These are phyloP conservation scores for Silene coronaria DNA, from an alignment of 179 eudicot genomes.

Conservation along the genomic window DNA sequence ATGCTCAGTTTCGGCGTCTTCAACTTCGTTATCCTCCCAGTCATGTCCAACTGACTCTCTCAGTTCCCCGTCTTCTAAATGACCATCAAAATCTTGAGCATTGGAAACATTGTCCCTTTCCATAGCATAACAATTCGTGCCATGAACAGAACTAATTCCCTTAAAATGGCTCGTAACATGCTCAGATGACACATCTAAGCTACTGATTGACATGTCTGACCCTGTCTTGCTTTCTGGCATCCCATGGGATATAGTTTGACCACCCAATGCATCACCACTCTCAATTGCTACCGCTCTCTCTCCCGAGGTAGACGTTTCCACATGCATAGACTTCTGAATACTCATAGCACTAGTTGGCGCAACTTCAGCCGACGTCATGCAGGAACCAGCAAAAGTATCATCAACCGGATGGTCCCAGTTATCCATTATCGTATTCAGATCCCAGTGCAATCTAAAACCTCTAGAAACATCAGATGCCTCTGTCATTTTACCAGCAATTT, in stretches of 20 bases:
- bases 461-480: constrained; percentile 23
- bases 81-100: constrained; percentile 51
- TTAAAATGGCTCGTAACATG: background rate
- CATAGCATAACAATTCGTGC: background rate
- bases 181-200: constrained; percentile 7
- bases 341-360: constrained; percentile 14
- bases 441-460: constrained; percentile 59
- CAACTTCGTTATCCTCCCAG: constrained; percentile 53
- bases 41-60: constrained; percentile 43
- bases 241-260: background rate
- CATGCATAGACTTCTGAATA: constrained; percentile 16
- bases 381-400: constrained; percentile 20
- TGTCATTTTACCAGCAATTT: background rate
- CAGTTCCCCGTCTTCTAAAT: constrained; percentile 74
- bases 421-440: constrained; percentile 54
- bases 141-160: background rate
- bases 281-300: constrained; percentile 7
- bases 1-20: constrained; percentile 43
- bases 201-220: constrained; percentile 11
- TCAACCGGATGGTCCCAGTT: constrained; percentile 57
- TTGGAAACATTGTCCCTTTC: constrained; percentile 26
- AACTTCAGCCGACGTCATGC: constrained; percentile 11
- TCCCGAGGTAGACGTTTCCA: constrained; percentile 13
- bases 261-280: background rate
- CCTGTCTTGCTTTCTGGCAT: constrained; percentile 5